Conservation (phyloP, 108 stramenopile genomes). For the Cafeteria roenbergensis region DNA sequence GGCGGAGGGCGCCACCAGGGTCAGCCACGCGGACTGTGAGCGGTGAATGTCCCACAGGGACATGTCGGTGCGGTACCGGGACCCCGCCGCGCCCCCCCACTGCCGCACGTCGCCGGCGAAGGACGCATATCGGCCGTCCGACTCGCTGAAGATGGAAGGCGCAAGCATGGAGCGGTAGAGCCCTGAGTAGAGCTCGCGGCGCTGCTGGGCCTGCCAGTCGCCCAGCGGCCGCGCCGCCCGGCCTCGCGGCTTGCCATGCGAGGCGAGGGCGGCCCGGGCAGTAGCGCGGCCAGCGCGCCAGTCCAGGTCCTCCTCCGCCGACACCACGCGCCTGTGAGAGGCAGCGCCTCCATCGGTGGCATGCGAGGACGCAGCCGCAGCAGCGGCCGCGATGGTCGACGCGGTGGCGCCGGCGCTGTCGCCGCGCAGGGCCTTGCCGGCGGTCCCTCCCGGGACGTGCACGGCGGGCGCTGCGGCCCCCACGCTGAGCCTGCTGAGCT, state of each 20-base stretch:
- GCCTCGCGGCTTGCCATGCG: too few species aligned
- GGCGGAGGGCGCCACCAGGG: neutral
- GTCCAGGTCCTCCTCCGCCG: neutral
- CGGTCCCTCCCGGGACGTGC: too few species aligned
- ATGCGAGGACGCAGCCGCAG: too few species aligned
- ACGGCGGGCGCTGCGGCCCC: neutral
- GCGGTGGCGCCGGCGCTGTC: too few species aligned
- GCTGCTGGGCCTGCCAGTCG: too few species aligned
- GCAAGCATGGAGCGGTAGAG: neutral
- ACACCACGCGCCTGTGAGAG: too few species aligned
- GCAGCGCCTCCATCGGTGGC: too few species aligned
- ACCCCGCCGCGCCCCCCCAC: neutral
- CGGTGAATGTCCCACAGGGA: slow-evolving; percentile 25
- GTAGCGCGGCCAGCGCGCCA: neutral
- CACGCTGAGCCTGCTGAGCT: neutral
- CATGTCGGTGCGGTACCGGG: slow-evolving; percentile 7
- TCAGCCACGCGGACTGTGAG: slow-evolving; percentile 3
- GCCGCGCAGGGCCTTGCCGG: too few species aligned
- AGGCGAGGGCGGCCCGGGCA: too few species aligned
- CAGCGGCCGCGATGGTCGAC: too few species aligned
- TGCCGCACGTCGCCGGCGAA: neutral
- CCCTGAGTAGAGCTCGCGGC: neutral
- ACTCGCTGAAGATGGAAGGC: neutral
- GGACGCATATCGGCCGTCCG: neutral
- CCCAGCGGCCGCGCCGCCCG: too few species aligned